phyloP scores from a whole-genome alignment of 2,329 filamentous ascomycete species.

The Waltergamsia citrina region DNA sequence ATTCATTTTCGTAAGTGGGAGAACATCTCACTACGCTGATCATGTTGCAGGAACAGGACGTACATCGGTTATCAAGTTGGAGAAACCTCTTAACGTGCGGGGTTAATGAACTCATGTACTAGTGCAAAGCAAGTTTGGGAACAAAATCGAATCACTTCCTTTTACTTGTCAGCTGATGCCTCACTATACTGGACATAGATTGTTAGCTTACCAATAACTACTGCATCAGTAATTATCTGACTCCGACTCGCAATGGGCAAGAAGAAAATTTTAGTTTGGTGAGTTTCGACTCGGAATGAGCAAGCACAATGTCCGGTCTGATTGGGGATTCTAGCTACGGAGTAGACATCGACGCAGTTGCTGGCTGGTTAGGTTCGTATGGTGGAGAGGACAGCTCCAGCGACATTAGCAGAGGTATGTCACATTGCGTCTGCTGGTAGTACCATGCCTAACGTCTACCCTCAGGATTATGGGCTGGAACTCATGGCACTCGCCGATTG shows the following conservation, averaged over 20 bases:
- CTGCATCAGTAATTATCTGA: too few relatives aligned
- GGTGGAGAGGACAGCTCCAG: slow-evolving; percentile 4
- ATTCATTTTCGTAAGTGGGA: too few relatives aligned
- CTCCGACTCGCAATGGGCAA: slow-evolving; percentile 11
- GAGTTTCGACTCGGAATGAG: not conserved
- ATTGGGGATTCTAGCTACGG: slow-evolving; percentile 2
- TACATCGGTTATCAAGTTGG: too few relatives aligned
- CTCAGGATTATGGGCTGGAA: slow-evolving; percentile 39
- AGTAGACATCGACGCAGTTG: slow-evolving; percentile 43
- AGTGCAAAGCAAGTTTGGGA: too few relatives aligned
- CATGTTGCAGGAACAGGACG: too few relatives aligned
- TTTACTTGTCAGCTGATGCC: too few relatives aligned
- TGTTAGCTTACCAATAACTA: too few relatives aligned
- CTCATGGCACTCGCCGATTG: slow-evolving; percentile 39
- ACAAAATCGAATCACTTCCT: too few relatives aligned
- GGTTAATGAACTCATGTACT: too few relatives aligned
- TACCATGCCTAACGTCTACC: slow-evolving; percentile 35
- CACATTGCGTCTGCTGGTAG: slow-evolving; percentile 19
- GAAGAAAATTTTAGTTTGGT: slow-evolving; percentile 15
- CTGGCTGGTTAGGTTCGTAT: slow-evolving; percentile 39
- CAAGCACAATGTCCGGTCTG: not conserved
- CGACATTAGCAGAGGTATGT: slow-evolving; percentile 1
- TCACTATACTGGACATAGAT: too few relatives aligned
- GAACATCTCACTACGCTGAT: too few relatives aligned
- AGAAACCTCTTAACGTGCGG: too few relatives aligned